These are phyloP conservation scores for Elsinoe australis DNA, from an alignment of 2,329 filamentous ascomycete species.

Conservation along the genomic window DNA sequence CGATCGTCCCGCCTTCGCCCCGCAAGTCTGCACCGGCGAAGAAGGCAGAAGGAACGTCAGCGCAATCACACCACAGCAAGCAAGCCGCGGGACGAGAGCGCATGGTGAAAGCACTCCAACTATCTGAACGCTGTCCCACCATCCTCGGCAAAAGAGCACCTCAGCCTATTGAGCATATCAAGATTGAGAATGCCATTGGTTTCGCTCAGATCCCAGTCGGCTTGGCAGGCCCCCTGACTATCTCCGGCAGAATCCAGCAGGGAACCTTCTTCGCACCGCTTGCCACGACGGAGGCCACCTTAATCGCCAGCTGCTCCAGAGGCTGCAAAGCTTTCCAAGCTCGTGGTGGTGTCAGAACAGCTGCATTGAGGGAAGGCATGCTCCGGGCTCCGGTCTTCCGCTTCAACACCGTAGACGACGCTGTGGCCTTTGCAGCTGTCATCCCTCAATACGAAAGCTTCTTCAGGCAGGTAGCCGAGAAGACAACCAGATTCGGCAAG, in stretches of 20 bases:
- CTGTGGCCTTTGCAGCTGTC: neutral
- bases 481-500: constrained; percentile 11
- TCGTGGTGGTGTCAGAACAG: constrained; percentile 22
- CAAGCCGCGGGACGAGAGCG: neutral
- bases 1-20: too few relatives aligned
- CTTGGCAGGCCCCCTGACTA: constrained; percentile 24
- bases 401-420: constrained; percentile 8
- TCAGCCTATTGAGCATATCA: constrained; percentile 3
- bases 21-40: too few relatives aligned
- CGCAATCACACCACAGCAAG: neutral
- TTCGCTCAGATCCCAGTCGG: constrained; percentile 23
- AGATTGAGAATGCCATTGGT: constrained; percentile 23
- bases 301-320: constrained; percentile 28
- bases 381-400: constrained; percentile 7
- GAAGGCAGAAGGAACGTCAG: neutral
- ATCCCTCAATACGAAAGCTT: constrained; percentile 7
- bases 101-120: neutral
- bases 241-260: constrained; percentile 16
- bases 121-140: neutral
- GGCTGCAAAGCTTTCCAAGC: constrained; percentile 27
- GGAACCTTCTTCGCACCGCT: constrained; percentile 26
- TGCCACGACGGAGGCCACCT: constrained; percentile 27
- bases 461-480: constrained; percentile 4
- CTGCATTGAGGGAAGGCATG: constrained; percentile 19
- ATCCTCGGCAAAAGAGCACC: neutral